Conservation (phyloP, 2,329 filamentous ascomycete species). For the Neofusicoccum laricinum region DNA sequence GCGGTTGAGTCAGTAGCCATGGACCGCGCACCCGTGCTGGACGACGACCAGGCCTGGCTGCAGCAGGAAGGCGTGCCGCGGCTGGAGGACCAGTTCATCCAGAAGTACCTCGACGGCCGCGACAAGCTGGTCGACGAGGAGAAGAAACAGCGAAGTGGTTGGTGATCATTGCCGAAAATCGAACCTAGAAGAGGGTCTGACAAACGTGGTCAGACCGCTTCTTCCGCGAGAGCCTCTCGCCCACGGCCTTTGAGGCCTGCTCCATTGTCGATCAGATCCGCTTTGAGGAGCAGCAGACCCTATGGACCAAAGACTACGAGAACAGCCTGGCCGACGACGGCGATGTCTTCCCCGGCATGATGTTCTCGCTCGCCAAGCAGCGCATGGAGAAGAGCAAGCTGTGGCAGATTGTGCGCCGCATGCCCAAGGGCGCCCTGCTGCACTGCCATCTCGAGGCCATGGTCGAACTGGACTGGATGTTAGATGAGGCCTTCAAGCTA, state of each 20-base stretch:
- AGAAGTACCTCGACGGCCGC: constrained; percentile 76
- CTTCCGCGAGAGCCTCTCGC: constrained; percentile 73
- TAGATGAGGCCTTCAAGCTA: constrained; percentile 67
- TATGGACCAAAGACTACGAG: constrained; percentile 75
- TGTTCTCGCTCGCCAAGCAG: constrained; percentile 84
- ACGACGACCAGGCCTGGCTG: constrained; percentile 38
- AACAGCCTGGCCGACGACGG: constrained; percentile 64
- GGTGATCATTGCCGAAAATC: constrained; percentile 26
- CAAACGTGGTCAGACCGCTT: constrained; percentile 54
- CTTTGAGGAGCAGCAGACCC: constrained; percentile 67
- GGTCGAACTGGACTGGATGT: constrained; percentile 79
- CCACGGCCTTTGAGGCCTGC: constrained; percentile 73
- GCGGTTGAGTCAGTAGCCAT: constrained; percentile 7
- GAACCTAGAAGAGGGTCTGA: constrained; percentile 24
- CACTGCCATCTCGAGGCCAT: constrained; percentile 91
- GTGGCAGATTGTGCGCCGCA: constrained; percentile 77
- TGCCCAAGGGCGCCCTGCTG: constrained; percentile 85
- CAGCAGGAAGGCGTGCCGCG: constrained; percentile 40
- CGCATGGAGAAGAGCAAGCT: constrained; percentile 80
- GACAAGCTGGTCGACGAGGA: constrained; percentile 76
- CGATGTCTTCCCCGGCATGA: constrained; percentile 82
- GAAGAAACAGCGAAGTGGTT: constrained; percentile 76
- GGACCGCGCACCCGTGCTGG: constrained; percentile 7
- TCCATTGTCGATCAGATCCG: constrained; percentile 78
- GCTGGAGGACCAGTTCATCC: constrained; percentile 69